These are phyloP conservation scores for Eimeria falciformis DNA, from an alignment of 169 alveolate genomes.

Conservation along the genomic window DNA sequence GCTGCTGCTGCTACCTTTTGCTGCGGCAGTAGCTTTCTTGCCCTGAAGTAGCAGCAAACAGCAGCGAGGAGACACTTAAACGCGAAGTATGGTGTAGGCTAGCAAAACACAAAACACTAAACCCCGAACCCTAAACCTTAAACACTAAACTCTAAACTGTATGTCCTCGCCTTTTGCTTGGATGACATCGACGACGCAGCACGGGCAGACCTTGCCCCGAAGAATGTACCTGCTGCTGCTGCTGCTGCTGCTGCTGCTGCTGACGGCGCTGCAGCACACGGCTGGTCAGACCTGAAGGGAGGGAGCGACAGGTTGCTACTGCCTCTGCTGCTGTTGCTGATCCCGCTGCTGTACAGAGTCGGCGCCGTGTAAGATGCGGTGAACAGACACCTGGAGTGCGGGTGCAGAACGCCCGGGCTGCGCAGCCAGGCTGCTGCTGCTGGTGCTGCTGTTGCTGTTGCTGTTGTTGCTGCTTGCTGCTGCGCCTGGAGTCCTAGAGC, in stretches of 20 bases:
- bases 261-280: slow-evolving; percentile 2
- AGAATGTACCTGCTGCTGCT: background rate
- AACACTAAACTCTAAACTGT: background rate
- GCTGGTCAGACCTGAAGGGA: background rate
- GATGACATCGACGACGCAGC: slow-evolving; percentile 7
- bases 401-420: background rate
- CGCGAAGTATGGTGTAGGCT: too few relatives aligned
- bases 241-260: background rate
- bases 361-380: background rate
- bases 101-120: background rate
- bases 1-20: background rate
- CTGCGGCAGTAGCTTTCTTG: background rate
- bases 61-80: too few relatives aligned
- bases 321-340: background rate
- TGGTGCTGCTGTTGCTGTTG: background rate
- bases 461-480: background rate
- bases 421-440: background rate
- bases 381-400: background rate
- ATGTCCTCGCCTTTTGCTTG: slow-evolving; percentile 9
- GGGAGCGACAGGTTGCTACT: background rate
- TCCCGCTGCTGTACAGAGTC: background rate
- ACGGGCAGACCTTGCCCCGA: background rate
- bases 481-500: background rate
- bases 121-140: slow-evolving; percentile 25
- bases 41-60: slow-evolving; percentile 3